These are phyloP conservation scores for Kluyveromyces sp. DNA, from an alignment of 1,139 yeast species.

Conservation along the genomic window DNA sequence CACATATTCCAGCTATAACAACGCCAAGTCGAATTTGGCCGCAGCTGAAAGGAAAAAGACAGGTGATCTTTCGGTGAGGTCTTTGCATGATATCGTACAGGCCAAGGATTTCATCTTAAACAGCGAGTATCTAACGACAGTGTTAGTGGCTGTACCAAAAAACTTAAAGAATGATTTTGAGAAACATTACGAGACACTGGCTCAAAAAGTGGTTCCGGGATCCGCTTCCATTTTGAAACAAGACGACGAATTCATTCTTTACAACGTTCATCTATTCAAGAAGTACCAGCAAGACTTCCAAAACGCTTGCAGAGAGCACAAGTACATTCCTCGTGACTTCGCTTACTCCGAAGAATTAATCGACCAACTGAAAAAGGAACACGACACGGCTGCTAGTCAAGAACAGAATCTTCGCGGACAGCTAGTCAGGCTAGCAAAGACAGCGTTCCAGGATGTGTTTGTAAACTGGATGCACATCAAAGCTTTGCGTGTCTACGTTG, in stretches of 20 bases:
- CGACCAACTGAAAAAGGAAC: constrained; percentile 68
- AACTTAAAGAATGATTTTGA: constrained; percentile 52
- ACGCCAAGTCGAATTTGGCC: constrained; percentile 74
- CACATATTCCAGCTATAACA: constrained; percentile 61
- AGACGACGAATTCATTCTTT: constrained; percentile 70
- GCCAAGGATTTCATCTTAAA: constrained; percentile 78
- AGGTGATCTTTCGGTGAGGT: constrained; percentile 87
- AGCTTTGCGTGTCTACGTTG: constrained; percentile 53
- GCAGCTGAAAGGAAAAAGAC: constrained; percentile 90
- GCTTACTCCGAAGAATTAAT: constrained; percentile 74
- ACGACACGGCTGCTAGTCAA: constrained; percentile 61
- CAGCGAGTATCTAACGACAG: constrained; percentile 79
- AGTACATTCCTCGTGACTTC: constrained; percentile 92
- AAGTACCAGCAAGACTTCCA: constrained; percentile 68
- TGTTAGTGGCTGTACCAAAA: constrained; percentile 82
- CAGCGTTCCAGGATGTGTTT: constrained; percentile 81
- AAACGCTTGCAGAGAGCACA: constrained; percentile 68
- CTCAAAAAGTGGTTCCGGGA: constrained; percentile 85
- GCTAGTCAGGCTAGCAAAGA: constrained; percentile 69
- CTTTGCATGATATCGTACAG: constrained; percentile 81
- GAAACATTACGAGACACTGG: constrained; percentile 64
- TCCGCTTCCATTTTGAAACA: constrained; percentile 62
- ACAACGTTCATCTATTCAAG: constrained; percentile 76
- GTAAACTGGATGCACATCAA: constrained; percentile 87
- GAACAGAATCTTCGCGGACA: constrained; percentile 75